phyloP scores from a whole-genome alignment of 768 basidiomycete genomes.

The Polyporus arcularius region DNA sequence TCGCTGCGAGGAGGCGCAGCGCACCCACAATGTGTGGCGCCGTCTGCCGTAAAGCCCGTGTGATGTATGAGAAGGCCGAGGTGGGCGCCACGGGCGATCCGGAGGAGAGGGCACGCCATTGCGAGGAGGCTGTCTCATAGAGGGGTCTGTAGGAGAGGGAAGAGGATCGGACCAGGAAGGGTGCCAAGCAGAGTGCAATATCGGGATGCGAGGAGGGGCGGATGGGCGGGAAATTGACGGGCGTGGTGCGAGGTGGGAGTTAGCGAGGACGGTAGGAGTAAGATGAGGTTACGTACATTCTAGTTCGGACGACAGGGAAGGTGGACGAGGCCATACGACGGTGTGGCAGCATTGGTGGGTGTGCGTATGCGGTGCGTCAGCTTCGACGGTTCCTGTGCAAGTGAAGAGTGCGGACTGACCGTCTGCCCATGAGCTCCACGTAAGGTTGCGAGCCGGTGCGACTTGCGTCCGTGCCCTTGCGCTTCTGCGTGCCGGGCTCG shows the following conservation, averaged over 20 bases:
- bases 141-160: slow-evolving; percentile 59
- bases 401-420: slow-evolving; percentile 40
- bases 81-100: slow-evolving; percentile 70
- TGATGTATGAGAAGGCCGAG: slow-evolving; percentile 83
- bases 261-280: not conserved
- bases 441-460: slow-evolving; percentile 73
- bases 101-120: slow-evolving; percentile 84
- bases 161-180: slow-evolving; percentile 7
- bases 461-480: slow-evolving; percentile 54
- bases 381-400: slow-evolving; percentile 5
- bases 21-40: slow-evolving; percentile 78
- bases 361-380: not conserved
- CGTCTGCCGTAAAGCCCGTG: slow-evolving; percentile 77
- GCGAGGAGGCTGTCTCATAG: slow-evolving; percentile 59
- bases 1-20: slow-evolving; percentile 64
- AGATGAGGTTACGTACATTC: slow-evolving; percentile 16
- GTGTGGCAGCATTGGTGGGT: not conserved
- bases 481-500: slow-evolving; percentile 51
- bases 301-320: not conserved
- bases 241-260: not conserved
- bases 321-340: not conserved
- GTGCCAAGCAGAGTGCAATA: not conserved
- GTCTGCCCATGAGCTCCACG: slow-evolving; percentile 81
- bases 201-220: not conserved
- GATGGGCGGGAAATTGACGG: not conserved